A percentile compares a stretch with the other conserved stretches of the same genome.
phyloP scores from a whole-genome alignment of 805 yeast species.

The Zygosaccharomyces siamensis region DNA sequence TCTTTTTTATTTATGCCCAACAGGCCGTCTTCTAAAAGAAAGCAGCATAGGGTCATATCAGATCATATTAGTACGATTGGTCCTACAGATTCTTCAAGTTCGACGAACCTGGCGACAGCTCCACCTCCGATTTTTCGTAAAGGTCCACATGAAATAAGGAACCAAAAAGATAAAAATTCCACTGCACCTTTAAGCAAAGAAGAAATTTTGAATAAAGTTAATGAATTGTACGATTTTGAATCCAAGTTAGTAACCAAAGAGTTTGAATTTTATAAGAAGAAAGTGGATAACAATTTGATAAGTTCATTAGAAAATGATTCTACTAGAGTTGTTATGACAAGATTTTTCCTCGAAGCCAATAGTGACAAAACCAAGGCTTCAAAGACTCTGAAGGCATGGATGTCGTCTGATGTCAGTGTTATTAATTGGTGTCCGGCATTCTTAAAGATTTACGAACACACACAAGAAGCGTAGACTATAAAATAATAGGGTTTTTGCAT shows the following conservation, averaged over 20 bases:
- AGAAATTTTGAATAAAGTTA: conserved; percentile 23
- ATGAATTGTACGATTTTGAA: conserved; percentile 25
- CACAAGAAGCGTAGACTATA: conserved; percentile 4
- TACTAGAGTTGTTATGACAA: conserved; percentile 27
- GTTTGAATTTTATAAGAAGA: conserved; percentile 40
- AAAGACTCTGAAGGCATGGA: conserved; percentile 43
- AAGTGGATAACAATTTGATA: conserved; percentile 33
- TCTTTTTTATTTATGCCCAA: conserved; percentile 26
- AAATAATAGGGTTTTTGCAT: conserved; percentile 18
- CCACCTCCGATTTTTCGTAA: conserved; percentile 13
- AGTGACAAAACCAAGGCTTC: conserved; percentile 32
- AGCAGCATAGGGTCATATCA: conserved; percentile 16
- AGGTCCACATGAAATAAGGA: background rate
- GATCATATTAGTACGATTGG: conserved; percentile 18
- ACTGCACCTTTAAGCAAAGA: conserved; percentile 9
- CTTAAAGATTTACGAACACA: conserved; percentile 45
- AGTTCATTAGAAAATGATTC: conserved; percentile 28
- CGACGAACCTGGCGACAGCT: conserved; percentile 12
- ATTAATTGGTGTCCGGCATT: conserved; percentile 66
- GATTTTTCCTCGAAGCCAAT: conserved; percentile 22
- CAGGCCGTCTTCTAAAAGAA: conserved; percentile 15
- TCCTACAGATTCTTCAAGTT: conserved; percentile 2
- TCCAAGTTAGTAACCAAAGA: conserved; percentile 41
- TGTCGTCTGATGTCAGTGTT: conserved; percentile 53
- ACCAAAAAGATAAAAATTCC: background rate